Evolutionary conservation across 1,284 basidiomycete genomes (phyloP), one percentile per base, ranked within the genome.

Genomic region (Irpex sp.): DNA sequence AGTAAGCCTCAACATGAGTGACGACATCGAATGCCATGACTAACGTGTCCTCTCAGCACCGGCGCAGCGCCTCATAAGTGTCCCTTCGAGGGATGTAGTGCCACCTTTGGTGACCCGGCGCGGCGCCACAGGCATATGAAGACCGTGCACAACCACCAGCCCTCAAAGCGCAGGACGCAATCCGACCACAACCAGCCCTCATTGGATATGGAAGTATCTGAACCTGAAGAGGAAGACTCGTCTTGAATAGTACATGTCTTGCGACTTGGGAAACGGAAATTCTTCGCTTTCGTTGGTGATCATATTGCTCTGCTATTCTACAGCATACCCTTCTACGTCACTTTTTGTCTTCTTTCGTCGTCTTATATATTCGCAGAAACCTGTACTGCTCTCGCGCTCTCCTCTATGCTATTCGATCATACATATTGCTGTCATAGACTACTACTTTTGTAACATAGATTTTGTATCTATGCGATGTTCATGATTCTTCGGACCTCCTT

Each of bases 91-190:
- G 67, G 69, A 37, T 89, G 87, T 65, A 78, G 75, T 34, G 77
- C 78, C 67, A 72, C 73, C 6, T 89, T 86, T 77, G 86, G 82
- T 61, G 87, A 89, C 67, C 86, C 86, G 4, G 85, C 87, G 6
- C 77, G 87, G 59, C 78, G 84, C 54, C 85, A 86, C 66, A 78
- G 85, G 54, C 86, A 88, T 72, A 83, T 84, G 75, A 77, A 81
- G 26, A 76, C 79, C n/a, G 77, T 69, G 19, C 86, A 89, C 65
- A 76, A 77, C 19, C 84, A 87, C 64, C 66, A 79, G 51, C 82
- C 84, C 21, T 79, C 78, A 63, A 74, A 80, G 67, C 76, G 77
- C 63, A 78, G 79, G 70, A 80, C 77, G 70, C 81, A 81, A 67
- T 74, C 78, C 58, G 77, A 76, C 65, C 58, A 66, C 9, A 67